Evolutionary conservation across 2,329 filamentous ascomycete species (phyloP).

Genomic region (Penicillium sp.): DNA sequence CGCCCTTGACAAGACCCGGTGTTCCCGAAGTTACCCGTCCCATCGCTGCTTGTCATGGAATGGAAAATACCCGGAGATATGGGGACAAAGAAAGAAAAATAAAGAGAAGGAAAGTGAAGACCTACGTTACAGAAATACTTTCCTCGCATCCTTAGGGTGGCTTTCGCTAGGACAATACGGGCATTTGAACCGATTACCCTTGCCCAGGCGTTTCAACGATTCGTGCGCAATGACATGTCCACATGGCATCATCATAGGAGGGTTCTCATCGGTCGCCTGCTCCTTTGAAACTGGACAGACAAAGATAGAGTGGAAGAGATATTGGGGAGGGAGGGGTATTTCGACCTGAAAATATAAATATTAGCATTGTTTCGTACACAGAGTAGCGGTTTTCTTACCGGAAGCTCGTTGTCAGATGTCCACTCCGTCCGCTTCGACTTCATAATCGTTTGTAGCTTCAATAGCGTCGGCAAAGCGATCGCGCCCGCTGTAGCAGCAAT

Average conservation of each 20-base stretch:
- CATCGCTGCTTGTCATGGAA: background rate
- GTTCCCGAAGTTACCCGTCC: background rate
- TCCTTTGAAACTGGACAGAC: slow-evolving; percentile 97
- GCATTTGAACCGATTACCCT: slow-evolving; percentile 83
- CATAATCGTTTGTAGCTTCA: slow-evolving; percentile 87
- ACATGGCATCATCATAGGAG: slow-evolving; percentile 94
- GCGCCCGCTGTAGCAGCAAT: slow-evolving; percentile 88
- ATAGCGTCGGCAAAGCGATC: slow-evolving; percentile 82
- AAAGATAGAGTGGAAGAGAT: slow-evolving; percentile 90
- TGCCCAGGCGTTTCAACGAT: slow-evolving; percentile 74
- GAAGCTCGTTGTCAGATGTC: slow-evolving; percentile 87
- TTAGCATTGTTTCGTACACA: slow-evolving; percentile 43
- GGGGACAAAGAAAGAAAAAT: background rate
- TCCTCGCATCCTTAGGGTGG: slow-evolving; percentile 70
- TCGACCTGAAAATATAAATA: slow-evolving; percentile 51
- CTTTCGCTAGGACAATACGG: slow-evolving; percentile 92
- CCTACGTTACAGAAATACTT: slow-evolving; percentile 62
- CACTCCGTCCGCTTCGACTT: slow-evolving; percentile 89
- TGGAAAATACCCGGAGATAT: background rate
- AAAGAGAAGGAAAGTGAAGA: background rate
- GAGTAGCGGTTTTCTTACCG: slow-evolving; percentile 57
- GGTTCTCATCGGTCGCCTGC: slow-evolving; percentile 88
- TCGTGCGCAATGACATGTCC: slow-evolving; percentile 91
- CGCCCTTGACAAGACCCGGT: slow-evolving; percentile 4
- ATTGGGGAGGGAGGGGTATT: slow-evolving; percentile 63